Evolutionary conservation across 345 rosid species (phyloP).

Genomic region (Hevea brasiliensis): DNA sequence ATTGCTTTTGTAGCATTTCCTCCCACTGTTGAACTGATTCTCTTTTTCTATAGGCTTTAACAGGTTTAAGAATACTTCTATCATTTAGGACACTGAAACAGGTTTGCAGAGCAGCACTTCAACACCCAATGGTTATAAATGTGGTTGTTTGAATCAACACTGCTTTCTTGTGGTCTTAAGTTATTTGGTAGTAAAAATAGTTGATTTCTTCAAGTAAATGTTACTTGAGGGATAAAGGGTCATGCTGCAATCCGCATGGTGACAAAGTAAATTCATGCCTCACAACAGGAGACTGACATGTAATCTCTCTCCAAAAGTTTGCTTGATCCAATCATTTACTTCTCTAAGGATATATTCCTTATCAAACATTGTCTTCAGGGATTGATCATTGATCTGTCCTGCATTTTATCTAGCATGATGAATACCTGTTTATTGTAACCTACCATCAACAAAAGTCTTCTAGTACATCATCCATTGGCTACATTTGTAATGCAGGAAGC

Average conservation of each 20-base stretch:
- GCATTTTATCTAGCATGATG: not conserved
- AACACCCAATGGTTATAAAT: not conserved
- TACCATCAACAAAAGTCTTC: not conserved
- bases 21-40: not conserved
- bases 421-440: not conserved
- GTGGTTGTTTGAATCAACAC: not conserved
- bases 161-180: not conserved
- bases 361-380: not conserved
- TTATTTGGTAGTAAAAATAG: not conserved
- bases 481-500: slow-evolving; percentile 50
- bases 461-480: no score
- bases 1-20: no score
- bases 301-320: not conserved
- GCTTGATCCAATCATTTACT: not conserved
- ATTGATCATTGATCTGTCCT: not conserved
- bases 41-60: not conserved
- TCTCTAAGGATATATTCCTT: not conserved
- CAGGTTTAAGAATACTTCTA: not conserved
- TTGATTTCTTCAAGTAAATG: not conserved
- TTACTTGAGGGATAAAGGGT: not conserved
- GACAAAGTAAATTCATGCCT: not conserved
- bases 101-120: not conserved
- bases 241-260: not conserved
- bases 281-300: not conserved
- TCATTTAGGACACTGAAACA: not conserved